Evolutionary conservation across 1,139 yeast genomes (phyloP), one percentile per base, ranked within the genome.

Genomic region (Candida sanyaensis): DNA sequence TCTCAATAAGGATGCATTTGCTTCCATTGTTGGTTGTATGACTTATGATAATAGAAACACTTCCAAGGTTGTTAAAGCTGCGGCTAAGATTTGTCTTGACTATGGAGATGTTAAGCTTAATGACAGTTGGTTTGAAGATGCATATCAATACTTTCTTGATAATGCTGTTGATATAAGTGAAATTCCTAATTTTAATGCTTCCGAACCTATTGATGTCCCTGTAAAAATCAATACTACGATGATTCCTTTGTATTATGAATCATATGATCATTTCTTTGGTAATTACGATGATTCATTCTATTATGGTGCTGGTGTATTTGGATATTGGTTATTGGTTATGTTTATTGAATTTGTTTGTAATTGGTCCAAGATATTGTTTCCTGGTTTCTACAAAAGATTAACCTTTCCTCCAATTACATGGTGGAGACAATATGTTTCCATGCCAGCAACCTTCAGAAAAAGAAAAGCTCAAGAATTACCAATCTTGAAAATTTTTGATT

Each of bases 21-120:
- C 77, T 11, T 71, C 77, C 1, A 65, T 73, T 41, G 62, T 77
- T 6, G 68, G 68, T 48, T 75, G 78, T 52, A 2, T 66, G 64
- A 2, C 63, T 64, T 49, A 60, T 62, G 6, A 30, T 30, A 30
- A 30, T 11, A 30, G 38, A 34, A 3, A 43, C 53, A 0, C 59
- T 61, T 37, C 56, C 68, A n/a, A 55, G 52, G 26, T 52, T 62
- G 8, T 65, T 69, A 48, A 21, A 24, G 8, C 27, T 3, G 27
- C 38, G 5, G 41, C 71, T 12, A 47, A 53, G 7, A 52, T 55
- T 51, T 75, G 80, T 55, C 49, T 55, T 10, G 55, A 60, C 3
- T 62, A 45, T 42, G 64, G 68, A 40, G 57, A 60, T 5, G 45
- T 44, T 1, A 52, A 62, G 1, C 42, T 76, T 6, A 68, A 78